These are phyloP conservation scores for Candolleomyces efflorescens DNA, from an alignment of 768 basidiomycete species.

Conservation along the genomic window DNA sequence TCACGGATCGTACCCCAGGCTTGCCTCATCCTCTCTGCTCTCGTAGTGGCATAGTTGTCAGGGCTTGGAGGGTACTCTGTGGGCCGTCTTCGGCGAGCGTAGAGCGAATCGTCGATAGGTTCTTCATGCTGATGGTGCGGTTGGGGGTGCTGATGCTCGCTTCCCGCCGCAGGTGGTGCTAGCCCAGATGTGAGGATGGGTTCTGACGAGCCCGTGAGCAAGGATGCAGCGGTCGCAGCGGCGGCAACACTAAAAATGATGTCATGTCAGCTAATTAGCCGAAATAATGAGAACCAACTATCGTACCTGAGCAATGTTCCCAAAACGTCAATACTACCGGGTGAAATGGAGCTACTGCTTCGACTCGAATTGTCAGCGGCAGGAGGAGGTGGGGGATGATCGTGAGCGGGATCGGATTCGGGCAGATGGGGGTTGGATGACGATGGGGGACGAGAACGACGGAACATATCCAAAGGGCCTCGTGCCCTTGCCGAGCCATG, in stretches of 20 bases:
- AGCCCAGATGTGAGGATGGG: conserved; percentile 58
- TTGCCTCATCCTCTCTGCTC: conserved; percentile 51
- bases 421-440: not conserved
- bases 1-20: conserved; percentile 70
- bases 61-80: not conserved
- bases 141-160: not conserved
- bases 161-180: conserved; percentile 27
- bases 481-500: conserved; percentile 6
- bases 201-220: conserved; percentile 69
- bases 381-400: not conserved
- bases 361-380: not conserved
- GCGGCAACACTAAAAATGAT: conserved; percentile 63
- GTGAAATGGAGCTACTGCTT: conserved; percentile 43
- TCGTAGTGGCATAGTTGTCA: conserved; percentile 16
- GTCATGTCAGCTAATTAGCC: not conserved
- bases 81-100: no score
- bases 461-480: not conserved
- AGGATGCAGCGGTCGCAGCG: conserved; percentile 86
- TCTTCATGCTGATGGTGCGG: not conserved
- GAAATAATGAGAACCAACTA: not conserved
- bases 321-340: conserved; percentile 76
- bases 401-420: not conserved
- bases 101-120: not conserved
- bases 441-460: not conserved
- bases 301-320: conserved; percentile 75